phyloP scores from a whole-genome alignment of 2,329 filamentous ascomycete genomes.

The Rugonectria rugulosa region DNA sequence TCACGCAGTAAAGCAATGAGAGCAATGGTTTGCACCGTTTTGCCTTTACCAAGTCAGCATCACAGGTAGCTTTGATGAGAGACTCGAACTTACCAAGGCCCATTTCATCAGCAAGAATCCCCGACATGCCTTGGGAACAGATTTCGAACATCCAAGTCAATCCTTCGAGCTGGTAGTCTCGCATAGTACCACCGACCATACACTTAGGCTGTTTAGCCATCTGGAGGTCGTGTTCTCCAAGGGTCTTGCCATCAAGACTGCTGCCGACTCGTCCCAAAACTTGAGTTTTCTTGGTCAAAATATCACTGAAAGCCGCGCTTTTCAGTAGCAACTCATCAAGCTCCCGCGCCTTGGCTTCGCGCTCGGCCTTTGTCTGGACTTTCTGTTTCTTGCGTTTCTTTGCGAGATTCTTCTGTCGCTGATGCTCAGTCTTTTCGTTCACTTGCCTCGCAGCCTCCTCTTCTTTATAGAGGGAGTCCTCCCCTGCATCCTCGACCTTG shows the following conservation, averaged over 20 bases:
- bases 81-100: constrained; percentile 65
- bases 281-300: constrained; percentile 69
- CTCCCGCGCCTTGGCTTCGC: constrained; percentile 65
- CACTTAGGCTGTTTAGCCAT: constrained; percentile 88
- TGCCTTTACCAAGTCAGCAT: constrained; percentile 59
- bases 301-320: constrained; percentile 67
- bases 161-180: constrained; percentile 92
- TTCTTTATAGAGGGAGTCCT: constrained; percentile 44
- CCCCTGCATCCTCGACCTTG: constrained; percentile 29
- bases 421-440: constrained; percentile 59
- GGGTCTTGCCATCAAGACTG: constrained; percentile 64
- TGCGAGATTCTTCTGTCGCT: constrained; percentile 46
- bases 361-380: constrained; percentile 60
- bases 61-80: not conserved
- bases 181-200: constrained; percentile 88
- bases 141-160: constrained; percentile 95
- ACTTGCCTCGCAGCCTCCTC: constrained; percentile 45
- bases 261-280: constrained; percentile 69
- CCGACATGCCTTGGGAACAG: constrained; percentile 81
- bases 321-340: constrained; percentile 66
- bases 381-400: constrained; percentile 56
- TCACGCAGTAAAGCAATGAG: constrained; percentile 88
- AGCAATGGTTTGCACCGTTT: constrained; percentile 91
- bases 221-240: constrained; percentile 72
- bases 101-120: constrained; percentile 95